Percentiles rank a stretch among this genome's conserved stretches.
Evolutionary conservation across 2,329 filamentous ascomycete genomes (phyloP).

Genomic region (Paecilomyces variotii): DNA sequence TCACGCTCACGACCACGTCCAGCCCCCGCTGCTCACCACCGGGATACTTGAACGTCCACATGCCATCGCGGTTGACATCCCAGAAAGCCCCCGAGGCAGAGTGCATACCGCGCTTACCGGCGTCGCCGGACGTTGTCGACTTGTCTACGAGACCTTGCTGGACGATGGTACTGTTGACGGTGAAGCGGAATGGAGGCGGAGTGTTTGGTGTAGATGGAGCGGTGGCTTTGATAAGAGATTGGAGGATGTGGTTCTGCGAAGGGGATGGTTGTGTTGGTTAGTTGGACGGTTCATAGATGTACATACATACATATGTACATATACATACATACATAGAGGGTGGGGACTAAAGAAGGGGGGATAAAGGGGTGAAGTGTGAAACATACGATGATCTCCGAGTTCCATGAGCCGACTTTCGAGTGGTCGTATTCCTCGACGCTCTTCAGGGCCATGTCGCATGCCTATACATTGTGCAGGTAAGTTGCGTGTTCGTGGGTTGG

Average conservation of each 20-base stretch:
- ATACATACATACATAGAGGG: no score
- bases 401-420: constrained; percentile 76
- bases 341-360: no score
- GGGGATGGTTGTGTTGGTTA: background rate
- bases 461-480: constrained; percentile 45
- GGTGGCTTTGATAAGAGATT: constrained; percentile 35
- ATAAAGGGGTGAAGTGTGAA: background rate
- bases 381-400: constrained; percentile 83
- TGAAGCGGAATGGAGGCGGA: constrained; percentile 73
- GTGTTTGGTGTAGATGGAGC: constrained; percentile 26
- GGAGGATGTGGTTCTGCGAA: constrained; percentile 31
- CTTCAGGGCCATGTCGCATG: constrained; percentile 71
- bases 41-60: constrained; percentile 46
- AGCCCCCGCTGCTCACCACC: constrained; percentile 39
- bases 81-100: constrained; percentile 43
- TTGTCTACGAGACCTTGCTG: constrained; percentile 63
- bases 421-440: constrained; percentile 78
- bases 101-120: constrained; percentile 68
- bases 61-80: constrained; percentile 45
- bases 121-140: constrained; percentile 49
- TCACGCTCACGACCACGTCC: constrained; percentile 42
- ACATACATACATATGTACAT: no score
- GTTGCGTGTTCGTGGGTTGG: background rate
- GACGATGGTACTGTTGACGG: constrained; percentile 96
- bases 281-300: background rate